Evolutionary conservation across 1,284 basidiomycete genomes (phyloP).

Genomic region (Puccinia hordei): DNA sequence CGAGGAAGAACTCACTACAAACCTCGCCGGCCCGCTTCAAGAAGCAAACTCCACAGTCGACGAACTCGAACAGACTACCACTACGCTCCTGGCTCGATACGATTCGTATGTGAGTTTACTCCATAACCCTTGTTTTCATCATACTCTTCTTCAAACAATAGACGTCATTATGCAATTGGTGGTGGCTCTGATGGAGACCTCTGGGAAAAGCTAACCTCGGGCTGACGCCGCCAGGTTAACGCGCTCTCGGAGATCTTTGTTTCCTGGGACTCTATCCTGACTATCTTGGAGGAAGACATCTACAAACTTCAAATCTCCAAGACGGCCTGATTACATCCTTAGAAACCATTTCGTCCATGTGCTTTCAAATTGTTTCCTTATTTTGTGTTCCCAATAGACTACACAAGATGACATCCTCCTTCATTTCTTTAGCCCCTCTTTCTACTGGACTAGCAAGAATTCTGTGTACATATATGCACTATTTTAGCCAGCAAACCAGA

Average conservation of each 20-base stretch:
- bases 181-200: background rate
- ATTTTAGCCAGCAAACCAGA: too few relatives aligned
- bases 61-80: conserved; percentile 47
- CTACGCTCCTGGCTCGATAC: conserved; percentile 53
- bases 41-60: conserved; percentile 34
- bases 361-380: too few relatives aligned
- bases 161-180: background rate
- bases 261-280: conserved; percentile 55
- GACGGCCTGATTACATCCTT: too few relatives aligned
- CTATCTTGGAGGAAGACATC: conserved; percentile 53
- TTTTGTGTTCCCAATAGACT: too few relatives aligned
- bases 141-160: background rate
- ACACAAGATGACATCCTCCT: too few relatives aligned
- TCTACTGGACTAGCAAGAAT: too few relatives aligned
- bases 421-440: too few relatives aligned
- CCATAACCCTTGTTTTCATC: too few relatives aligned
- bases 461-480: too few relatives aligned
- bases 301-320: conserved; percentile 24
- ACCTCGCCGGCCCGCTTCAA: conserved; percentile 52
- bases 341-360: too few relatives aligned
- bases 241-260: conserved; percentile 57
- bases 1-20: background rate
- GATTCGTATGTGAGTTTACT: conserved; percentile 55
- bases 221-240: conserved; percentile 52
- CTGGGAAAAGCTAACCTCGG: background rate